These are phyloP conservation scores for Cadophora malorum DNA, from an alignment of 2,329 filamentous ascomycete genomes.

Conservation along the genomic window DNA sequence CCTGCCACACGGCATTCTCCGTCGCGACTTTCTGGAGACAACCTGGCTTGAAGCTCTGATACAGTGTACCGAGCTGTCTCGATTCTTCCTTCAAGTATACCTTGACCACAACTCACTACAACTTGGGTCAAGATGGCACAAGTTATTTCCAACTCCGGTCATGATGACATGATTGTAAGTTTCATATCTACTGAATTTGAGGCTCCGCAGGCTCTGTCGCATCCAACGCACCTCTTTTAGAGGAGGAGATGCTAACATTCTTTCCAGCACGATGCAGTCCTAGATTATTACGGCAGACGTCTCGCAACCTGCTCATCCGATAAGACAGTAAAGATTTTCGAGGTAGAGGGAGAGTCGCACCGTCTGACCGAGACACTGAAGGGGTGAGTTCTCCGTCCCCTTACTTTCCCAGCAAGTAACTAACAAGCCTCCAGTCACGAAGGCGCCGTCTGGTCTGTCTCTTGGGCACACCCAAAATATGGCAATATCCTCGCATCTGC, in stretches of 20 bases:
- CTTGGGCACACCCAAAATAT: constrained; percentile 98
- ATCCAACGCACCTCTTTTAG: neutral
- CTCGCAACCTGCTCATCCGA: constrained; percentile 97
- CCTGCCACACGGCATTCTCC: constrained; percentile 16
- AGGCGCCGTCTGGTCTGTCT: constrained; percentile 96
- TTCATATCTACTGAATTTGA: constrained; percentile 11
- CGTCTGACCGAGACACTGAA: constrained; percentile 91
- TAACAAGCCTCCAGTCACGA: constrained; percentile 72
- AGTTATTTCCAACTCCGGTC: constrained; percentile 83
- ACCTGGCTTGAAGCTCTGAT: constrained; percentile 26
- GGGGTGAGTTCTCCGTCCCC: constrained; percentile 63
- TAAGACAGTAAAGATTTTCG: constrained; percentile 99
- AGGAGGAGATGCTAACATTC: constrained; percentile 35
- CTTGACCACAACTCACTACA: constrained; percentile 23
- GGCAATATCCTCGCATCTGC: constrained; percentile 96
- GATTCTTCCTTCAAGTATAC: constrained; percentile 16
- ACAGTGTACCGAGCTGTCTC: constrained; percentile 4
- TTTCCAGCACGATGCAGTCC: constrained; percentile 87
- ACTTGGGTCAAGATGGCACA: constrained; percentile 61
- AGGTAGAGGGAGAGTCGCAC: constrained; percentile 93
- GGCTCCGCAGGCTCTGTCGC: neutral
- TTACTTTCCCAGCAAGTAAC: constrained; percentile 21
- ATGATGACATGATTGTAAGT: constrained; percentile 99
- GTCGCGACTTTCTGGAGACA: constrained; percentile 25
- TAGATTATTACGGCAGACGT: constrained; percentile 97